phyloP scores from a whole-genome alignment of 352 stramenopile species.

The Saprolegnia parasitica region DNA sequence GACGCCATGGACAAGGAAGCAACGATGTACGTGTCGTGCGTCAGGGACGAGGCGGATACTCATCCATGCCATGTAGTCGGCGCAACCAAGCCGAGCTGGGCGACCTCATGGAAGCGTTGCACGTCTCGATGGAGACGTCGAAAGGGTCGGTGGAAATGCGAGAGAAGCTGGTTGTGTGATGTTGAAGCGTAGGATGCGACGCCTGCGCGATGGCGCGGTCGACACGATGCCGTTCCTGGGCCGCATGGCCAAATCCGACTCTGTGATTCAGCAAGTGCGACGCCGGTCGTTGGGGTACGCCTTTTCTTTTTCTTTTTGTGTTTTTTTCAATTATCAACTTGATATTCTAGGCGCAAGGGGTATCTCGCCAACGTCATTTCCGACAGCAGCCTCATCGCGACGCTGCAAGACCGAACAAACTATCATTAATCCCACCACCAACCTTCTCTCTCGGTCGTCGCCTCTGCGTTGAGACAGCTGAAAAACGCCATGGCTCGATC shows the following conservation, averaged over 20 bases:
- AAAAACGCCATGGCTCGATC: no score
- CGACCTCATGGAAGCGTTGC: not conserved
- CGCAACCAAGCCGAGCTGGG: not conserved
- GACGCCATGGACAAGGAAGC: not conserved
- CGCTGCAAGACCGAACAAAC: slow-evolving; percentile 47
- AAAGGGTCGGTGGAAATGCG: no score
- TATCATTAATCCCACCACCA: slow-evolving; percentile 27
- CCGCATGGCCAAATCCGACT: slow-evolving; percentile 44
- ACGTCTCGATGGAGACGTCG: not conserved
- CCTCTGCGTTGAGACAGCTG: no score
- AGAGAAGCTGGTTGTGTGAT: no score
- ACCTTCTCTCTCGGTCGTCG: no score
- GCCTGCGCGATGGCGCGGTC: slow-evolving; percentile 9
- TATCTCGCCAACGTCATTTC: slow-evolving; percentile 69
- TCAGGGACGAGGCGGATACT: no score
- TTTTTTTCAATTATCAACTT: not conserved
- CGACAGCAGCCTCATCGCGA: slow-evolving; percentile 63
- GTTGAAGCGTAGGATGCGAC: no score
- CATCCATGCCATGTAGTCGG: no score
- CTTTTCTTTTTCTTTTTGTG: no score
- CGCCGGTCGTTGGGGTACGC: slow-evolving; percentile 43
- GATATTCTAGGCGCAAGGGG: slow-evolving; percentile 47
- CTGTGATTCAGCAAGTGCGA: slow-evolving; percentile 48
- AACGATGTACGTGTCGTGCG: not conserved
- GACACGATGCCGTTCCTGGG: slow-evolving; percentile 74